Conservation (phyloP, 2,329 filamentous ascomycete species). For the Cordyceps cateniannulata region DNA sequence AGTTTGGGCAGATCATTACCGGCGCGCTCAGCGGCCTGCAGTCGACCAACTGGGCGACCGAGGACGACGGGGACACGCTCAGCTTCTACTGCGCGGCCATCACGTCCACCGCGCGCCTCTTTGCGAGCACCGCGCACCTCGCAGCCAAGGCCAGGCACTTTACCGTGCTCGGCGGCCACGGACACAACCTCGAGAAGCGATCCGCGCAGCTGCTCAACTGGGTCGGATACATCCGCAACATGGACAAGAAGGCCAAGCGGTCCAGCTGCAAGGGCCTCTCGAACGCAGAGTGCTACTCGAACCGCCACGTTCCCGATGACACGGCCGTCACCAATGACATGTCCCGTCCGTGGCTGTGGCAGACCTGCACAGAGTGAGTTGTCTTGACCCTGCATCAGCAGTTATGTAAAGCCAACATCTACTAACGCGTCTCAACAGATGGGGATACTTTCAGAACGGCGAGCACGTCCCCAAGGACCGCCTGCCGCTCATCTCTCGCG, state of each 20-base stretch:
- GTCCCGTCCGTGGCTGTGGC: conserved; percentile 43
- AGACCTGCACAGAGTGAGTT: conserved; percentile 48
- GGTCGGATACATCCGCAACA: conserved; percentile 36
- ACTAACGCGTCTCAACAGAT: conserved; percentile 38
- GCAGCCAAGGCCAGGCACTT: conserved; percentile 30
- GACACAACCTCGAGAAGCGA: conserved; percentile 27
- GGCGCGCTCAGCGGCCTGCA: conserved; percentile 39
- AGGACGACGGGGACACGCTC: conserved; percentile 33
- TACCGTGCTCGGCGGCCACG: conserved; percentile 36
- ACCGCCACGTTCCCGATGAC: conserved; percentile 18
- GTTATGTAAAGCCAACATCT: too few species aligned
- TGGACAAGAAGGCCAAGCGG: conserved; percentile 22
- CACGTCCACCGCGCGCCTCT: conserved; percentile 34
- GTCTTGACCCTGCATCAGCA: too few species aligned
- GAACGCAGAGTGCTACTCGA: conserved; percentile 26
- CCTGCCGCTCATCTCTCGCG: conserved; percentile 65
- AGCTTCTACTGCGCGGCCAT: conserved; percentile 43
- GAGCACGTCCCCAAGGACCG: conserved; percentile 57
- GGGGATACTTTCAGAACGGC: conserved; percentile 74
- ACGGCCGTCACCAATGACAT: conserved; percentile 18
- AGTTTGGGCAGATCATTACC: conserved; percentile 38
- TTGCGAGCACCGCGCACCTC: conserved; percentile 32
- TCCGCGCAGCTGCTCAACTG: conserved; percentile 41
- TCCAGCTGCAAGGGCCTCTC: conserved; percentile 20
- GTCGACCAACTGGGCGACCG: conserved; percentile 47